These are phyloP conservation scores for Claviceps quebecensis DNA, from an alignment of 2,329 filamentous ascomycete genomes.

Conservation along the genomic window DNA sequence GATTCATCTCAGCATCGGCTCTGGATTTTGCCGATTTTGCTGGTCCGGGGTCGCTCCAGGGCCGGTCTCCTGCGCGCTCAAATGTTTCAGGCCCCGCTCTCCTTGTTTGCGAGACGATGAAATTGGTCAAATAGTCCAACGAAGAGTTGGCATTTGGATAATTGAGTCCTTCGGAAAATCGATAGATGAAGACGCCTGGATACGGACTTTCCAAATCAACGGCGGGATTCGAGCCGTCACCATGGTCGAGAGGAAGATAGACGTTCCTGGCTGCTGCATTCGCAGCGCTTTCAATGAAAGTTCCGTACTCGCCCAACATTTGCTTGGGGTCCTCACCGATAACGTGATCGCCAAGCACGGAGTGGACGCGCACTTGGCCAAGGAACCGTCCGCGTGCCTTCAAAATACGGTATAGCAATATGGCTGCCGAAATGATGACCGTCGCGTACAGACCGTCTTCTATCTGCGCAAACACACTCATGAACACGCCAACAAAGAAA, in stretches of 20 bases:
- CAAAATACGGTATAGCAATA: conserved; percentile 72
- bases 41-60: conserved; percentile 89
- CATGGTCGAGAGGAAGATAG: conserved; percentile 74
- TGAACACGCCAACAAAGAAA: conserved; percentile 84
- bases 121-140: conserved; percentile 59
- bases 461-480: conserved; percentile 77
- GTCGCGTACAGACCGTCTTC: conserved; percentile 89
- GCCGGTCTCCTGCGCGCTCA: conserved; percentile 56
- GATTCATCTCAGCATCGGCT: conserved; percentile 15
- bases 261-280: conserved; percentile 53
- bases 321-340: conserved; percentile 44
- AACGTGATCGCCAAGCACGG: conserved; percentile 63
- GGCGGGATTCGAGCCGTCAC: conserved; percentile 81
- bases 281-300: conserved; percentile 32
- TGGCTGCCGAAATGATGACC: conserved; percentile 58
- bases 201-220: conserved; percentile 69
- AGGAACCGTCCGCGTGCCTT: conserved; percentile 75
- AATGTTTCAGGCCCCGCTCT: conserved; percentile 61
- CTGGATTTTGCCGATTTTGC: conserved; percentile 27
- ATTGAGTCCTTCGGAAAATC: conserved; percentile 88
- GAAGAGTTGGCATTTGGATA: conserved; percentile 90
- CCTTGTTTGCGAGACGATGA: conserved; percentile 57
- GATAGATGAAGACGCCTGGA: conserved; percentile 89
- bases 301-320: conserved; percentile 39
- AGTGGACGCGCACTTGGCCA: conserved; percentile 54